Base-by-base conservation (phyloP, 192 early-diverging fungal species). In the Coemansia sp. region DNA sequence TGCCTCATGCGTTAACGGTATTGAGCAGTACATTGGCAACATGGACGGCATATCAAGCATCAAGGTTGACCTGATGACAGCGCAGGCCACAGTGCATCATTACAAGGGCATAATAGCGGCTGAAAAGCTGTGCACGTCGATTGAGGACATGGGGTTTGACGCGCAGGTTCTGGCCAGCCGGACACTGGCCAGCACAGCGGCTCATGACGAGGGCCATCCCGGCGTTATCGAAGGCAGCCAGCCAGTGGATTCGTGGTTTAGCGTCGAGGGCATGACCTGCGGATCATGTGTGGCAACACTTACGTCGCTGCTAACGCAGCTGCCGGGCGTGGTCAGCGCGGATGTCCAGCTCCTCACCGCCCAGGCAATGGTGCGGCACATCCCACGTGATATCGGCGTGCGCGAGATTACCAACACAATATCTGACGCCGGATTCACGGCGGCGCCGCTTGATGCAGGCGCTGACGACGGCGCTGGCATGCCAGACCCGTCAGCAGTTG, bases 231-330 rank as follows among this genome's bases (percentile, higher is more conserved):
- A 47, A 18, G 75, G 75, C 6, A 48, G 49, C 5, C 46, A 35
- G 22, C 69, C 75, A 27, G 65, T 68, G 3, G 70, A 72, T 2
- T 68, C 69, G 8, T 78, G 70, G 69, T 78, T 72, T 43, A 68
- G 42, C 19, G 81, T 98, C 8, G 82, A 81, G 30, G 96, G 96
- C 5, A 98, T 98, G 96, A 96, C 96, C 18, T 98, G 95, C 73
- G 88, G 93, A 4, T 85, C 89, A 0, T 98, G 96, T 67, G 95
- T 98, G 0, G 84, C 84, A 14, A 85, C 86, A 2, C 86, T 98
- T 28, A 92, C 95, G 68, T 83, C 81, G n/a, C 69, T 87, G 5
- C 63, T 97, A 22, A 62, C 69, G 8, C 65, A 47, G 6, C 65
- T 84, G 11, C 71, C 83, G 0, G 93, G 92, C 38, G 82, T 98